These are phyloP conservation scores for Floccularia luteovirens DNA, from an alignment of 768 basidiomycete species.

Conservation along the genomic window DNA sequence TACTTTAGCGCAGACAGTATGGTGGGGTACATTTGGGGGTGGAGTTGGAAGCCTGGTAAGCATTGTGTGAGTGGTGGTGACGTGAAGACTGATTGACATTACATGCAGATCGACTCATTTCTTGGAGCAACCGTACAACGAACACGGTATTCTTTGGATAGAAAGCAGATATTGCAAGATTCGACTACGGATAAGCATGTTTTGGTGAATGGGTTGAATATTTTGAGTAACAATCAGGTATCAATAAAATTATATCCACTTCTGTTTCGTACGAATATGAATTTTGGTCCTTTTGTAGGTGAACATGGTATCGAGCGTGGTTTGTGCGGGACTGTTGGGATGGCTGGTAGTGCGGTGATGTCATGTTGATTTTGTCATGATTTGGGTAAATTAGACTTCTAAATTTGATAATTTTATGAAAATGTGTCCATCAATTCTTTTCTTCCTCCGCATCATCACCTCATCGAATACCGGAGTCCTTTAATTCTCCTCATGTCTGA, in stretches of 20 bases:
- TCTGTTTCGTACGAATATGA: not conserved
- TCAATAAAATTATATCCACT: not conserved
- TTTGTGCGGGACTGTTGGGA: slow-evolving; percentile 22
- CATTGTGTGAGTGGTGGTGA: slow-evolving; percentile 7
- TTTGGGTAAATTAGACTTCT: no score
- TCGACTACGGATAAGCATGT: slow-evolving; percentile 26
- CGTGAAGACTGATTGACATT: slow-evolving; percentile 1
- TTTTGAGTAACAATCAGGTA: slow-evolving; percentile 84
- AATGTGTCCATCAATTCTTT: no score
- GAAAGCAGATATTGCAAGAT: slow-evolving; percentile 61
- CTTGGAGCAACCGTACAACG: slow-evolving; percentile 84
- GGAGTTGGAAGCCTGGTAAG: slow-evolving; percentile 74
- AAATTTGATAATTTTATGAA: no score
- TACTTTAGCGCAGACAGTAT: slow-evolving; percentile 34
- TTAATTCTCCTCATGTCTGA: slow-evolving; percentile 29
- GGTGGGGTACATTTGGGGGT: slow-evolving; percentile 62
- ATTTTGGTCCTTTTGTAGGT: slow-evolving; percentile 18
- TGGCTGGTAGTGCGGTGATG: slow-evolving; percentile 12
- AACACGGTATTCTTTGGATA: slow-evolving; percentile 61
- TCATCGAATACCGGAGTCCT: no score
- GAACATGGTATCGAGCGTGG: slow-evolving; percentile 30
- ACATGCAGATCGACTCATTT: slow-evolving; percentile 69
- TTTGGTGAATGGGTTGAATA: slow-evolving; percentile 53
- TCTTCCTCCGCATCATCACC: slow-evolving; percentile 5
- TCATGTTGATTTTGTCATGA: no score